These are phyloP conservation scores for Colletotrichum horii DNA, from an alignment of 2,329 filamentous ascomycete species.

Conservation along the genomic window DNA sequence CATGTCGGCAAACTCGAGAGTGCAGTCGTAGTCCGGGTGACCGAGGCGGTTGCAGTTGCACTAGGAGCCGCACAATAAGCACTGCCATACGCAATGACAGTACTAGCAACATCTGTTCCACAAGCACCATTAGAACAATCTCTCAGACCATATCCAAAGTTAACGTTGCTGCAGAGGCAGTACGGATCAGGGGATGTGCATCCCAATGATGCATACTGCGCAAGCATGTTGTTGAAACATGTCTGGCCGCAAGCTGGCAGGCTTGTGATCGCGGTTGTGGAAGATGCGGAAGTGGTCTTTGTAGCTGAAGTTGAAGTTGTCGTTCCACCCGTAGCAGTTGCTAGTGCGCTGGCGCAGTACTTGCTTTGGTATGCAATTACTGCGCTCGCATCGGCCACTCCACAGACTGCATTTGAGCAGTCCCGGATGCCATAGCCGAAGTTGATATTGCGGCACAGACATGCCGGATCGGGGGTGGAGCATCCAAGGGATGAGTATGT, in stretches of 20 bases:
- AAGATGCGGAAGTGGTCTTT: background rate
- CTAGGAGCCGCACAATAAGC: background rate
- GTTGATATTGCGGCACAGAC: conserved; percentile 20
- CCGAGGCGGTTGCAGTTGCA: no score
- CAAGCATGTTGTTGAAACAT: background rate
- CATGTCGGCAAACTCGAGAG: no score
- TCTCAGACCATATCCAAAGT: background rate
- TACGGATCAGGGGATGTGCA: background rate
- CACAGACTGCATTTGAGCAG: conserved; percentile 3
- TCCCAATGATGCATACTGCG: background rate
- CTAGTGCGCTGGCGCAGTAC: conserved; percentile 5
- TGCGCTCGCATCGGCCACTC: conserved; percentile 1
- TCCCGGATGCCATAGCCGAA: conserved; percentile 20
- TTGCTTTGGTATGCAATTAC: conserved; percentile 9
- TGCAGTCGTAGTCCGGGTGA: no score
- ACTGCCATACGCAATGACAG: background rate
- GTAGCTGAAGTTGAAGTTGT: background rate
- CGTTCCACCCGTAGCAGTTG: background rate
- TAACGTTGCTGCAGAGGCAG: background rate
- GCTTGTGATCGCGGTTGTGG: background rate
- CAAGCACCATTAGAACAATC: background rate
- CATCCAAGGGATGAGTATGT: conserved; percentile 12
- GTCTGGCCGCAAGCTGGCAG: background rate
- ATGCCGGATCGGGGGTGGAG: background rate
- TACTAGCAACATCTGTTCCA: background rate